A percentile compares a stretch with the other conserved stretches of the same genome.
These are phyloP conservation scores for Fraxinus velutina DNA, from an alignment of 305 asterid genomes.

Conservation along the genomic window DNA sequence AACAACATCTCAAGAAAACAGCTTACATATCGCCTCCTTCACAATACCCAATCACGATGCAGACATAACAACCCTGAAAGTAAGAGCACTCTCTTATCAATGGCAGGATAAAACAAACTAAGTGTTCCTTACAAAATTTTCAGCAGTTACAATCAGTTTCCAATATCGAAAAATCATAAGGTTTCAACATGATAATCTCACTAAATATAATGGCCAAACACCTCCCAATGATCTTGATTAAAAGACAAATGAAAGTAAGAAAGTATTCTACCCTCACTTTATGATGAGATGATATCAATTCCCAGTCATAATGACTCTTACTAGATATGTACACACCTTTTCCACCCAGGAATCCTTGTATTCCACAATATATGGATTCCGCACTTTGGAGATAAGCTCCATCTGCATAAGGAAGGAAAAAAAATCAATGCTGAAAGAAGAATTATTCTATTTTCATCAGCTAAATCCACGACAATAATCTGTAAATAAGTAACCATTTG, in stretches of 20 bases:
- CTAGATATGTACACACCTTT: constrained; percentile 50
- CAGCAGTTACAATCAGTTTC: neutral
- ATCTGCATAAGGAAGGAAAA: constrained; percentile 49
- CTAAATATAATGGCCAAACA: neutral
- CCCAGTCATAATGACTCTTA: neutral
- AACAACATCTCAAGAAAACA: neutral
- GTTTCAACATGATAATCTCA: neutral
- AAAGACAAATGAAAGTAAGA: neutral
- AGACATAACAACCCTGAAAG: constrained; percentile 92
- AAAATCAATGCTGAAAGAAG: constrained; percentile 4
- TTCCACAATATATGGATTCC: constrained; percentile 80
- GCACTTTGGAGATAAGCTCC: constrained; percentile 89
- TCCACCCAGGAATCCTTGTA: constrained; percentile 99
- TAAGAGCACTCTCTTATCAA: constrained; percentile 17
- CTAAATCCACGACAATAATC: neutral
- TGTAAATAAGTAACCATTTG: neutral
- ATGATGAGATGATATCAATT: neutral
- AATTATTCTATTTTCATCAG: neutral
- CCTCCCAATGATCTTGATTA: neutral
- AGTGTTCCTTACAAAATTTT: neutral
- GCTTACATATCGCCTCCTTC: constrained; percentile 78
- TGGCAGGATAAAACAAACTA: neutral
- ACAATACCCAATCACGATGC: constrained; percentile 94
- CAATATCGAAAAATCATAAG: neutral
- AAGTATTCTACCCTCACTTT: neutral